These are phyloP conservation scores for Cercis canadensis DNA, from an alignment of 306 rosid genomes.

Conservation along the genomic window DNA sequence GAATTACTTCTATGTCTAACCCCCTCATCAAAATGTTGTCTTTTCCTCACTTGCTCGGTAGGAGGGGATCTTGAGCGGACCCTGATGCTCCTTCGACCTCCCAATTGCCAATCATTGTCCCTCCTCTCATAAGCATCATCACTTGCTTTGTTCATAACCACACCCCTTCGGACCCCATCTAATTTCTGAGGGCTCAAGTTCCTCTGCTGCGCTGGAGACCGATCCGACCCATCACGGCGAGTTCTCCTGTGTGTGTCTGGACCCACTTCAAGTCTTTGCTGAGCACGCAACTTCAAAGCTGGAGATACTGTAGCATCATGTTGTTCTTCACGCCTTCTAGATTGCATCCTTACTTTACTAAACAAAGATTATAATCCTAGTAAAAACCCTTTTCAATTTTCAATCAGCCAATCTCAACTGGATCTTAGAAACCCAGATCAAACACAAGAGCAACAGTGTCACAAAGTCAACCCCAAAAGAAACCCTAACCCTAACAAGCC, in stretches of 20 bases:
- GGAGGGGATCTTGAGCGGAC: conserved; percentile 63
- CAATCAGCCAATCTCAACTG: background rate
- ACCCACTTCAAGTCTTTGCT: conserved; percentile 47
- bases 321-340: conserved; percentile 58
- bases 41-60: conserved; percentile 50
- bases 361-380: too few species aligned
- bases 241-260: conserved; percentile 37
- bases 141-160: conserved; percentile 47
- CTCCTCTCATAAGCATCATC: conserved; percentile 55
- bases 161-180: conserved; percentile 51
- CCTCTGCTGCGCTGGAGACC: conserved; percentile 47
- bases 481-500: conserved; percentile 48
- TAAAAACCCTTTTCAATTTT: background rate
- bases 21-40: conserved; percentile 58
- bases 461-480: background rate
- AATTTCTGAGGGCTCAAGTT: conserved; percentile 62
- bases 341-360: conserved; percentile 58
- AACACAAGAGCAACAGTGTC: conserved; percentile 4
- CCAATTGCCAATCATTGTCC: conserved; percentile 60
- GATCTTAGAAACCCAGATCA: background rate
- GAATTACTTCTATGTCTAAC: conserved; percentile 52
- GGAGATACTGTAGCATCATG: conserved; percentile 37
- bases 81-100: conserved; percentile 51
- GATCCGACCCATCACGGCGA: conserved; percentile 49
- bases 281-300: conserved; percentile 45